Evolutionary conservation across 106 monocot species (phyloP).

Genomic region (Dendrobium chrysotoxum): DNA sequence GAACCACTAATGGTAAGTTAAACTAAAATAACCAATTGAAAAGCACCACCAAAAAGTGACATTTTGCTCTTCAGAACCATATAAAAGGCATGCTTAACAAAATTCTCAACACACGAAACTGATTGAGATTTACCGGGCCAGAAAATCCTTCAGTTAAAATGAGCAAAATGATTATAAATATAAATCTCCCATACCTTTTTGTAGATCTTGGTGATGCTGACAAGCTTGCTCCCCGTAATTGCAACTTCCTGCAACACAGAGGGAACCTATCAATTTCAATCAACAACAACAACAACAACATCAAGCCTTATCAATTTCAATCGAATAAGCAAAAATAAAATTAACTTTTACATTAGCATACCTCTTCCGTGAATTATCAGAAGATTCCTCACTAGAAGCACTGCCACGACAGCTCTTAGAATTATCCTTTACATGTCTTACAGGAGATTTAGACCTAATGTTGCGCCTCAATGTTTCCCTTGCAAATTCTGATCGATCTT

Average conservation of each 20-base stretch:
- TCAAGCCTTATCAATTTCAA: conserved; percentile 14
- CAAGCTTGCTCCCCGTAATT: conserved; percentile 29
- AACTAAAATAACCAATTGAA: not conserved
- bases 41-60: not conserved
- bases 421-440: conserved; percentile 36
- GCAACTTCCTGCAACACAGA: conserved; percentile 36
- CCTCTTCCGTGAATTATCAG: conserved; percentile 53
- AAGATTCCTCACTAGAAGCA: conserved; percentile 52
- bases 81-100: conserved; percentile 1
- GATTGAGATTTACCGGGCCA: not conserved
- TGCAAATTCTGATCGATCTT: conserved; percentile 18
- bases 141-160: not conserved
- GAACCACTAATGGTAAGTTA: not conserved
- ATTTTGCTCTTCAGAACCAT: not conserved
- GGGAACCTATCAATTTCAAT: conserved; percentile 7
- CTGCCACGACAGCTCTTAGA: conserved; percentile 24
- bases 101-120: not conserved
- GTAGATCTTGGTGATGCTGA: conserved; percentile 57
- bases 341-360: conserved; percentile 4
- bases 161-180: not conserved
- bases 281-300: no score
- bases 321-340: not conserved
- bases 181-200: conserved; percentile 39
- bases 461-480: conserved; percentile 28
- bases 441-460: conserved; percentile 52